Percentiles rank a stretch among this genome's conserved stretches.
phyloP scores from a whole-genome alignment of 106 monocot species.

The Agapanthus africanus region DNA sequence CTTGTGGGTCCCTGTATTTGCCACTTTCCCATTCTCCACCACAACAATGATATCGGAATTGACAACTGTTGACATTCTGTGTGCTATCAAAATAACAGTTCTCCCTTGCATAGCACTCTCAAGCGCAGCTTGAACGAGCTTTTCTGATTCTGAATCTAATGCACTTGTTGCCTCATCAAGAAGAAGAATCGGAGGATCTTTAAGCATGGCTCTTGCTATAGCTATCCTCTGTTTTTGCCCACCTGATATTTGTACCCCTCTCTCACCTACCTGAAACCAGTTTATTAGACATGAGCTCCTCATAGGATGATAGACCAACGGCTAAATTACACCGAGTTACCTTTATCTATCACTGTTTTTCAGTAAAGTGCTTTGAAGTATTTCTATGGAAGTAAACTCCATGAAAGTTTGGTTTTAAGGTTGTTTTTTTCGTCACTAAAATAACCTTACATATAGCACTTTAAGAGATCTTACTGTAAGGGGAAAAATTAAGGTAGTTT shows the following conservation, averaged over 20 bases:
- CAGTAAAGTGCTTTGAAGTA: no score
- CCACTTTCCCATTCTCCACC: constrained; percentile 35
- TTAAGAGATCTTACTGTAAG: no score
- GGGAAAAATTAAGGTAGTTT: no score
- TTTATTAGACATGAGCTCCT: not conserved
- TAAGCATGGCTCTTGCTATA: constrained; percentile 48
- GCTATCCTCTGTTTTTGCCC: constrained; percentile 55
- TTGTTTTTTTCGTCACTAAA: no score
- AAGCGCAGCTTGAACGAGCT: constrained; percentile 40
- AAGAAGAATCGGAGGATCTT: constrained; percentile 42
- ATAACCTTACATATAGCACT: no score
- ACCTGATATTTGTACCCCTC: constrained; percentile 36
- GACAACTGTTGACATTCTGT: constrained; percentile 37
- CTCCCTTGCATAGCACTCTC: constrained; percentile 43
- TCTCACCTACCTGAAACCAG: constrained; percentile 37
- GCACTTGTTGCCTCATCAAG: constrained; percentile 59
- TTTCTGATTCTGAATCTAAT: constrained; percentile 43
- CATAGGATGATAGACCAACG: no score
- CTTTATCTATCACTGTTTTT: no score
- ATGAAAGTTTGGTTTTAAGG: no score
- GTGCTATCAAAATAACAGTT: constrained; percentile 41
- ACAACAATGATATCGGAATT: constrained; percentile 40
- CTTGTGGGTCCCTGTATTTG: constrained; percentile 35
- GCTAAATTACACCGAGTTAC: no score
- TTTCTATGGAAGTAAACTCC: no score